Evolutionary conservation across 352 stramenopile genomes (phyloP), one percentile per base, ranked within the genome.

Genomic region (Paralagenidium karlingii): DNA sequence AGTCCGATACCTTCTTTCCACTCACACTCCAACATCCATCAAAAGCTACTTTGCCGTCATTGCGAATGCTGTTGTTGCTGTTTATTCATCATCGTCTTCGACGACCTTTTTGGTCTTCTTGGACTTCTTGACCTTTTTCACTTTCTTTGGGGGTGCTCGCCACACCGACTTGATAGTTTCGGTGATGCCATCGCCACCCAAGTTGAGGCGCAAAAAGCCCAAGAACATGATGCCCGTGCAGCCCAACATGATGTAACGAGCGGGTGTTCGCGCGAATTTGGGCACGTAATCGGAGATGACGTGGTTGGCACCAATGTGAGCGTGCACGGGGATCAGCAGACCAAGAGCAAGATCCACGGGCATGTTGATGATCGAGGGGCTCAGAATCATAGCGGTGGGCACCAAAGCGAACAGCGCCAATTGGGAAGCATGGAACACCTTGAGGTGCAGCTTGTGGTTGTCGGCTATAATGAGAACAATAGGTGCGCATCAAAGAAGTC

Each of bases 281-380:
- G 90, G 87, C 47, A 94, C 83, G 59, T 97, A 97, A 65, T 97
- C 90, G 25, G 82, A 92, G 36, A 88, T 82, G 43, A 96, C 86
- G 55, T 92, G 85, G 69, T 96, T 96, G 63, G 96, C 81, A 37
- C 90, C 87, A 37, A 97, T 92, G 68, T 94, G 91, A 24, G 64
- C 66, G 60, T 97, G 90, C 28, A 89, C 61, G 3, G 86, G 71
- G 51, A 97, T 69, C 32, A 89, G 63, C 29, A 80, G 67, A 31
- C 80, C 68, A 12, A 97, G 50, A 30, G 70, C 60, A 34, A 82
- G 53, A 54, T 94, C 81, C 33, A 94, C 73, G 3, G 78, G 75
- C 25, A 85, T 26, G 37, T 56, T 58, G 18, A 90, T 46, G 20
- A 61, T 37, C 49, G 77, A 90, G n/a, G 77, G 77, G 47, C 70